Evolutionary conservation across 148 eudicot genomes (phyloP), one percentile per base, ranked within the genome.

Genomic region (Chenopodium berlandieri): DNA sequence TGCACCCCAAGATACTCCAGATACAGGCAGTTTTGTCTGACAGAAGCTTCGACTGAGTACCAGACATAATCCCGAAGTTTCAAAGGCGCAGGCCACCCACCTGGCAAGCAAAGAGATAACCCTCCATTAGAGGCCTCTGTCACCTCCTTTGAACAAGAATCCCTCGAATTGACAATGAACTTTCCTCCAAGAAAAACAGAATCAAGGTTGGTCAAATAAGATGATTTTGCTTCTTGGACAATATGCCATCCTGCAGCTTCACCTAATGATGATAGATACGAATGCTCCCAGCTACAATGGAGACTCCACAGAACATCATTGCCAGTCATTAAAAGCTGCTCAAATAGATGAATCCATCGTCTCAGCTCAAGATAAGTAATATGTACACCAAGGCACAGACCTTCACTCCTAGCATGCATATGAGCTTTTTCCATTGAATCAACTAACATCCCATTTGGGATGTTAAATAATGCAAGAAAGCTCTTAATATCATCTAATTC

Each of bases 361-460:
- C 88, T 85, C 82, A 96, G 99, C 81, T 96, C 99, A 69, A 94
- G 94, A 87, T 90, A 87, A 4, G 97, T 88, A 60, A 96, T 92
- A 58, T 79, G 84, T 31, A 90, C 88, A 87, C 84, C 73, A 58
- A 86, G 80, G 62, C 46, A 83, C 22, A 82, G 77, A 48, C 95
- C 95, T 89, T 88, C 87, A 80, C 79, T 84, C 81, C 81, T 90
- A 54, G 98, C 99, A 83, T 79, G 86, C 64, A 90, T 79, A 85
- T 96, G 99, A 58, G 99, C 93, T 80, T 89, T 91, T 64, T 95
- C 97, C 98, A 96, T 96, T 23, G 87, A 89, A 77, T 90, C 90
- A 66, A 92, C 90, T 86, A 96, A 76, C 71, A 47, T 71, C 76
- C 72, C 66, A 66, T 71, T 52, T 50, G 97, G 97, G 63, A 96